Percentiles rank a stretch among this genome's conserved stretches.
Conservation (phyloP, 1,284 basidiomycete genomes). For the Erythrobasidium hasegawianum region DNA sequence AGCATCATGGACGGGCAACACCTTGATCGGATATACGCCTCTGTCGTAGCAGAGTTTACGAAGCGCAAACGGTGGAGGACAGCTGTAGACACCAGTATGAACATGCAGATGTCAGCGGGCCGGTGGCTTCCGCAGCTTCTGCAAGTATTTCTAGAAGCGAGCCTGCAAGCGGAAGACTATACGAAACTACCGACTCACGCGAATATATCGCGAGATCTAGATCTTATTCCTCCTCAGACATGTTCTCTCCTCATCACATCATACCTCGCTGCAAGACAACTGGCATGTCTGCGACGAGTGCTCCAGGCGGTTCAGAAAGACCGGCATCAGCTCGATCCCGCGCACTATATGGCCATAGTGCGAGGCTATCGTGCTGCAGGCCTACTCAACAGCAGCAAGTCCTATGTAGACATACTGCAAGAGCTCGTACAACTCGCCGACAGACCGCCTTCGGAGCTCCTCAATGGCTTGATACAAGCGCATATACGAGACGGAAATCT, state of each 20-base stretch:
- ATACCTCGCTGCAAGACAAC: neutral
- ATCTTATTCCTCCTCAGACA: neutral
- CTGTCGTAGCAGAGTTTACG: conserved; percentile 14
- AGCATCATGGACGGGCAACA: no score
- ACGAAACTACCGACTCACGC: no score
- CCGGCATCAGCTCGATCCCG: neutral
- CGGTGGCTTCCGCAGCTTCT: no score
- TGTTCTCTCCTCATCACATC: neutral
- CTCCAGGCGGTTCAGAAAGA: neutral
- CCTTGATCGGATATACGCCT: neutral
- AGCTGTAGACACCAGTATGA: no score
- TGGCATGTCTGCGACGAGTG: neutral
- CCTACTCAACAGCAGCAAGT: neutral
- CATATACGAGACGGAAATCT: neutral
- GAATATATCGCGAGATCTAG: no score
- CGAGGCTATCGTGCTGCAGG: neutral
- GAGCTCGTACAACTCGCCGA: neutral
- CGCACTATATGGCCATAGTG: neutral
- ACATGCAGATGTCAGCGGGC: no score
- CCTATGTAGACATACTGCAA: neutral
- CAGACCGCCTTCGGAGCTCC: neutral
- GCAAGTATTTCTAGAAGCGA: no score
- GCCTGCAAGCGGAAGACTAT: no score
- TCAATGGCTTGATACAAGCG: conserved; percentile 1
- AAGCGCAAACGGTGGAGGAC: conserved; percentile 8